Base-by-base conservation (phyloP, 352 stramenopile species). In the Globisporangium carolinianum region DNA sequence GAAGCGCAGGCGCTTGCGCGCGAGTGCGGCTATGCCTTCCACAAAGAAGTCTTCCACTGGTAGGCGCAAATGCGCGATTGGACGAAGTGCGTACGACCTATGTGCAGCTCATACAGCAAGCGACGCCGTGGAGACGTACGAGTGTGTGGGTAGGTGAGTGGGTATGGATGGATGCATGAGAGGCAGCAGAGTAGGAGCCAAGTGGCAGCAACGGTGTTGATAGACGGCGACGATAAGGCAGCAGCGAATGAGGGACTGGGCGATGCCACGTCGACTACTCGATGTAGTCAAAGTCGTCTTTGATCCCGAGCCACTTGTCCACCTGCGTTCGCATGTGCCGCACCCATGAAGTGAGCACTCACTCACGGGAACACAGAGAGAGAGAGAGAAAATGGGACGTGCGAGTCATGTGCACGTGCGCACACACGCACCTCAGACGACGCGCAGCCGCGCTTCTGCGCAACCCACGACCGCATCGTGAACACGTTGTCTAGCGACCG, bases 241-340 rank as follows among this genome's bases (percentile, higher is more conserved):
- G 24, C 24, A 32, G 24, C 24, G 24, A 32, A 32, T 32, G 24
- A 32, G 24, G 24, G 24, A 32, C 24, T 32, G 24, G 24, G 45
- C 45, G 45, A 37, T 24, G n/a, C 24, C 12, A 39, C 15, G 11
- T 4, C n/a, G 12, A 12, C 55, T 58, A 63, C 50, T 89, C 83
- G 18, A 94, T 61, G 51, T 94, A 94, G 68, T 94, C 84, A 51
- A 94, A 94, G 57, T 94, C 82, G 57, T 94, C 84, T 48, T 91
- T 85, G 53, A 94, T 85, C 5, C 75, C 82, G 8, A 94, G 79
- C 84, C 82, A 92, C 62, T 94, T 94, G 66, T 94, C 80, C 36
- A 88, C 78, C 79, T 90, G 57, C 7, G 7, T 32, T 32, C 24
- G 24, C 3, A 32, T 32, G 24, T 32, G 24, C 24, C 24, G 24